A percentile compares a stretch with the other conserved stretches of the same genome.
Evolutionary conservation across 768 basidiomycete genomes (phyloP).

Genomic region (Termitomyces sp.): DNA sequence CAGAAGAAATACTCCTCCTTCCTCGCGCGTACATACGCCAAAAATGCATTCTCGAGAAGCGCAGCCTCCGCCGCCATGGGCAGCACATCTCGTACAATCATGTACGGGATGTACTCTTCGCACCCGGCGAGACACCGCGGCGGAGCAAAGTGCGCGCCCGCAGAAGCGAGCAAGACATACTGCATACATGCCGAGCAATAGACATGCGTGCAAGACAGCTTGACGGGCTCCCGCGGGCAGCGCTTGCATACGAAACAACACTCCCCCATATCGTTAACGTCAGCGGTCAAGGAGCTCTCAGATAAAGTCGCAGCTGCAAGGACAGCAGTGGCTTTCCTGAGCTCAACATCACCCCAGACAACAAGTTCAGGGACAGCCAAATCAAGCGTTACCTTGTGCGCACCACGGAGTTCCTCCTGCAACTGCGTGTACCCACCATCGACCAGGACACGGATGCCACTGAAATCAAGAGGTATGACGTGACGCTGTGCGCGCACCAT

Average conservation of each 20-base stretch:
- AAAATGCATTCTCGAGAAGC: conserved; percentile 37
- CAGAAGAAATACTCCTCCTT: conserved; percentile 49
- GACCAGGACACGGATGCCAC: conserved; percentile 30
- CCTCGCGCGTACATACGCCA: conserved; percentile 33
- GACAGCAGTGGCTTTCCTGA: conserved; percentile 6
- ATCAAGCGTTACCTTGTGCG: conserved; percentile 39
- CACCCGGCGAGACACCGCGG: conserved; percentile 34
- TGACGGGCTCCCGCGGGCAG: conserved; percentile 24
- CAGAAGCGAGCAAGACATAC: conserved; percentile 30
- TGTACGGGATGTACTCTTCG: conserved; percentile 28
- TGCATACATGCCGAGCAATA: conserved; percentile 49
- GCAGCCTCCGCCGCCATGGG: conserved; percentile 28
- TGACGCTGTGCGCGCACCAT: conserved; percentile 30
- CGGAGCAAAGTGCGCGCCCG: conserved; percentile 21
- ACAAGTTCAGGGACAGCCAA: conserved; percentile 32
- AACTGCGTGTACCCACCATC: conserved; percentile 30
- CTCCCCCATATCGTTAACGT: not conserved
- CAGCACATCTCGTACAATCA: conserved; percentile 32
- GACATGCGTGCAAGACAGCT: conserved; percentile 41
- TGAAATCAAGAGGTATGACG: conserved; percentile 27
- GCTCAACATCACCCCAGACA: conserved; percentile 32
- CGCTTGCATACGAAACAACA: conserved; percentile 37
- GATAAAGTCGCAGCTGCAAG: not conserved
- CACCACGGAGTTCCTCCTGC: conserved; percentile 33
- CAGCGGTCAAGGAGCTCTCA: not conserved